Evolutionary conservation across 176 grass and related monocot genomes (phyloP).

Genomic region (Olyra latifolia): DNA sequence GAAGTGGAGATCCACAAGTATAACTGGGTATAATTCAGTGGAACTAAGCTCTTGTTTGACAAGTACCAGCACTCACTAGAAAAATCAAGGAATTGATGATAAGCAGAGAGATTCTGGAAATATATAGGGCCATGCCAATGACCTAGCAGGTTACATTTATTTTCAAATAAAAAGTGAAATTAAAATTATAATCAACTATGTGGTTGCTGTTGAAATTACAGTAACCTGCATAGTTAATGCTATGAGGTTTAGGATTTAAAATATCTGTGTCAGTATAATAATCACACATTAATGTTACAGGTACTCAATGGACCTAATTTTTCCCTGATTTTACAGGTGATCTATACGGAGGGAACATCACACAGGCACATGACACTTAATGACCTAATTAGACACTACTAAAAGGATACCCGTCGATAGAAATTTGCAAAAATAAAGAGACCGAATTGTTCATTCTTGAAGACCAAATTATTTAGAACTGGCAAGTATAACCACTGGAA

Average conservation of each 20-base stretch:
- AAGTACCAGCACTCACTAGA: not conserved
- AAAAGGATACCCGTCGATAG: not conserved
- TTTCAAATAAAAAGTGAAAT: not conserved
- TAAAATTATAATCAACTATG: not conserved
- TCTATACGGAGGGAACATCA: slow-evolving; percentile 13
- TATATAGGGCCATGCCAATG: not conserved
- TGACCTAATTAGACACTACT: slow-evolving; percentile 1
- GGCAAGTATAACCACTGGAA: not conserved
- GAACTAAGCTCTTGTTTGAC: not conserved
- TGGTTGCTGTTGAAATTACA: not conserved
- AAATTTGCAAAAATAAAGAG: not conserved
- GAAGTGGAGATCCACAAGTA: no score
- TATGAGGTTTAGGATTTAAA: not conserved
- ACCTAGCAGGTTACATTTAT: not conserved
- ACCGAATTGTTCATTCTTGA: not conserved
- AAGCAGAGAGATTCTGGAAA: not conserved
- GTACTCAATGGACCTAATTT: not conserved
- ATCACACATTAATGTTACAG: slow-evolving; percentile 2
- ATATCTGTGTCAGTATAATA: not conserved
- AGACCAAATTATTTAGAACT: not conserved
- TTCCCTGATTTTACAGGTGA: not conserved
- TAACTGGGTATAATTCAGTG: not conserved
- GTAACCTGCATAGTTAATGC: not conserved
- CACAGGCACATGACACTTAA: slow-evolving; percentile 5
- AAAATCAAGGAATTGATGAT: slow-evolving; percentile 7